These are phyloP conservation scores for Ophiocordyceps camponoti-saundersi DNA, from an alignment of 2,329 filamentous ascomycete species.

Conservation along the genomic window DNA sequence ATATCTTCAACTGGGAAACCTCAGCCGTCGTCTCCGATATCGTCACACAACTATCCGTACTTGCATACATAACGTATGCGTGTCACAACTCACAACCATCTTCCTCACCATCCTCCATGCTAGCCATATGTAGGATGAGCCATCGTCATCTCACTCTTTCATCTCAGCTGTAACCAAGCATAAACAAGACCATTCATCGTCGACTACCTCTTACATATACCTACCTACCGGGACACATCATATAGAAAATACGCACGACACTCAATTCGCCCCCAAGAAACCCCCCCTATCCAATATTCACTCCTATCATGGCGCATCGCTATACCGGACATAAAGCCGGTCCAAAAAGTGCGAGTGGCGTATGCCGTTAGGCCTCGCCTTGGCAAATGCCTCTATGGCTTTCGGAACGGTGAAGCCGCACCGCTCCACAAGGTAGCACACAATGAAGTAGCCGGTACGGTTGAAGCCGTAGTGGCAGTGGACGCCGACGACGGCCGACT, in stretches of 20 bases:
- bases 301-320: conserved; percentile 1
- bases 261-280: neutral
- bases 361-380: conserved; percentile 63
- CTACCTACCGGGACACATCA: too few relatives aligned
- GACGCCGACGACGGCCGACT: conserved; percentile 48
- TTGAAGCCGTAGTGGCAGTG: conserved; percentile 98
- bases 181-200: neutral
- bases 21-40: too few relatives aligned
- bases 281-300: neutral
- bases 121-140: too few relatives aligned
- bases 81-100: too few relatives aligned
- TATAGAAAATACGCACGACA: too few relatives aligned
- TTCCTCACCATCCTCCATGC: too few relatives aligned
- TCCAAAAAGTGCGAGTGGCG: conserved; percentile 82
- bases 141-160: too few relatives aligned
- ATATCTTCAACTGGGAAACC: too few relatives aligned
- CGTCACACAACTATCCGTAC: too few relatives aligned
- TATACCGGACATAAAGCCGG: conserved; percentile 63
- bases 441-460: conserved; percentile 78
- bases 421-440: conserved; percentile 76
- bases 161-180: neutral
- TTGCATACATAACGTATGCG: too few relatives aligned
- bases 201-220: too few relatives aligned
- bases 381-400: conserved; percentile 64
- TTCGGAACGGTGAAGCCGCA: conserved; percentile 54